Evolutionary conservation across 2,329 filamentous ascomycete species (phyloP), one percentile per base, ranked within the genome.

Genomic region (Penicillium polonicum): DNA sequence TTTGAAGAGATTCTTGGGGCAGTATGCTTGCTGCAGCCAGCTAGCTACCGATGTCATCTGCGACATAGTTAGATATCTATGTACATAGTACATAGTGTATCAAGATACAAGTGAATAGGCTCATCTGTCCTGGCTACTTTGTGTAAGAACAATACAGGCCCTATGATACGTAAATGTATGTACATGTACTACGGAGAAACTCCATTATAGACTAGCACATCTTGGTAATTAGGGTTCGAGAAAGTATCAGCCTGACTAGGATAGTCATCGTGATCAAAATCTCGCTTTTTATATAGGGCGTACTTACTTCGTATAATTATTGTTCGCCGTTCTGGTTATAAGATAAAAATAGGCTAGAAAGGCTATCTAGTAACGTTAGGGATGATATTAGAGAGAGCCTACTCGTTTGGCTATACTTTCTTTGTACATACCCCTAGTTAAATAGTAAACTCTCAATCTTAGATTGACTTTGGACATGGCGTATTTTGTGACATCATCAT

Each of bases 401-500:
- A 29, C 15, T 45, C 3, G 3, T 5, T 27, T 45, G n/a, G n/a
- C 27, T 45, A 45, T 45, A 31, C n/a, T 5, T 31, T 19, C 43
- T 31, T 17, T 44, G 3, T 36, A 36, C 17, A 31, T 31, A 31
- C 1, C 23, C n/a, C 21, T 3, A 23, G 21, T 21, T 23, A 8
- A 27, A 5, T 35, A 29, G 15, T 29, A 29, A 12, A 31, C 25
- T 13, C 25, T 29, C 12, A 29, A 52, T 10, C n/a, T 15, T 38
- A 46, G 33, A 46, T 25, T 33, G 19, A 25, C 41, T n/a, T 38
- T 46, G 13, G n/a, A 39, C n/a, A 23, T 46, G 17, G 15, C 15
- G 45, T 35, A 43, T 39, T 45, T 39, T 45, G 52, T 64, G 64
- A 66, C 62, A 63, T 62, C 62, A 64, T 53, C 41, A 42, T 57